phyloP scores from a whole-genome alignment of 2,329 filamentous ascomycete genomes.

The Aureobasidium sp. region DNA sequence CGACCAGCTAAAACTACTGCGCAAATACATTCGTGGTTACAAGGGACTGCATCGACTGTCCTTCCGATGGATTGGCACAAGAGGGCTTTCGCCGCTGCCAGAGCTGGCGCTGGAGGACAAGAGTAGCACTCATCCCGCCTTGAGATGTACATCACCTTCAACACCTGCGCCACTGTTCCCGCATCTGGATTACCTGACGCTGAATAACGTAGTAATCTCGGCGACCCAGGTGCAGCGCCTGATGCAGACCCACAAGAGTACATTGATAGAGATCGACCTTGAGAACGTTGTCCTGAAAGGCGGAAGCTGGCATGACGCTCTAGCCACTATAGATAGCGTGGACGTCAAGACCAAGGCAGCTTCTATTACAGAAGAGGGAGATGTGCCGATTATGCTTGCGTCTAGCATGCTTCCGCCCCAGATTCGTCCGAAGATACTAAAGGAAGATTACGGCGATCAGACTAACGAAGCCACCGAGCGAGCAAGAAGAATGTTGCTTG shows the following conservation, averaged over 20 bases:
- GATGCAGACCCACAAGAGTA: constrained; percentile 56
- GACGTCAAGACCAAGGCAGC: not conserved
- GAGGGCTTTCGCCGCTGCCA: not conserved
- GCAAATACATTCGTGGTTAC: constrained; percentile 70
- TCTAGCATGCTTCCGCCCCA: not conserved
- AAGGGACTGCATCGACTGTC: constrained; percentile 58
- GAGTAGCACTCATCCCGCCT: not conserved
- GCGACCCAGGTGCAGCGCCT: constrained; percentile 62
- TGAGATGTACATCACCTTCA: not conserved
- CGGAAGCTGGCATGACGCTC: constrained; percentile 73
- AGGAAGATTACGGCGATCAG: not conserved
- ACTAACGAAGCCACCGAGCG: not conserved
- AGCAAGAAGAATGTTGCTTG: not conserved
- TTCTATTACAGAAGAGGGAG: constrained; percentile 3
- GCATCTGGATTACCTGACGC: constrained; percentile 56
- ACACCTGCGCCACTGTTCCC: constrained; percentile 41
- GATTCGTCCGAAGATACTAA: not conserved
- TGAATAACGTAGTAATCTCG: constrained; percentile 66
- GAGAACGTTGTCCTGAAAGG: constrained; percentile 63
- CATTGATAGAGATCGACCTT: constrained; percentile 70
- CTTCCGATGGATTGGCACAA: constrained; percentile 55
- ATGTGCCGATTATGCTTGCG: constrained; percentile 14
- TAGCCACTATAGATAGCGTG: constrained; percentile 54
- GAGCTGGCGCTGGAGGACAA: not conserved
- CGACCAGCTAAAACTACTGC: constrained; percentile 45